phyloP scores from a whole-genome alignment of 2,329 filamentous ascomycete species.

The Diplodia corticola region DNA sequence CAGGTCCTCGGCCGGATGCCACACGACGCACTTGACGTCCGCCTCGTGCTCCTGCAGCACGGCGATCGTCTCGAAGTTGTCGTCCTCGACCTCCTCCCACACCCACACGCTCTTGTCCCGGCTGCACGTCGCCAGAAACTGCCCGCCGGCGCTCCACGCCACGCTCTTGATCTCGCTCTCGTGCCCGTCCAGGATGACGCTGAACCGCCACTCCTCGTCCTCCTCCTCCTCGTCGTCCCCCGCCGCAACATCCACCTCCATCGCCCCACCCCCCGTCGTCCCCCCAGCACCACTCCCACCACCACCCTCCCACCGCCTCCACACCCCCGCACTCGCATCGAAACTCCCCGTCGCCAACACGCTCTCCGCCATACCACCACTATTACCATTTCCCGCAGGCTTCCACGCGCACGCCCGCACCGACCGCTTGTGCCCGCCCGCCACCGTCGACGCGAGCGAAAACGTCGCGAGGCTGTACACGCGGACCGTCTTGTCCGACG shows the following conservation, averaged over 20 bases:
- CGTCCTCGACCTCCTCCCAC: constrained; percentile 94
- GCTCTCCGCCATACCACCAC: constrained; percentile 57
- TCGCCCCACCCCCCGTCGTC: neutral
- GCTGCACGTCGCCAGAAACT: constrained; percentile 83
- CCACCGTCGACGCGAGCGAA: constrained; percentile 73
- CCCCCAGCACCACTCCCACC: neutral
- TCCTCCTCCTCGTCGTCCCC: constrained; percentile 49
- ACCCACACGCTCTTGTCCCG: constrained; percentile 97
- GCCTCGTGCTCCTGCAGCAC: constrained; percentile 93
- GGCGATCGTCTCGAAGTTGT: constrained; percentile 95
- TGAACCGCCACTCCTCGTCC: constrained; percentile 87
- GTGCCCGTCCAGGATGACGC: constrained; percentile 88
- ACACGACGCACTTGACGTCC: constrained; percentile 91
- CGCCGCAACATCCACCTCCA: neutral
- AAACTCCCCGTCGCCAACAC: constrained; percentile 92
- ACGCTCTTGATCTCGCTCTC: constrained; percentile 89
- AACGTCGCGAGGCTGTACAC: constrained; percentile 86
- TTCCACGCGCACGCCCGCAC: constrained; percentile 90
- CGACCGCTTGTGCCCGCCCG: constrained; percentile 86
- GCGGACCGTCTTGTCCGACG: constrained; percentile 81
- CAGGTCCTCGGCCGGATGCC: constrained; percentile 79
- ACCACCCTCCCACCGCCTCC: constrained; percentile 68
- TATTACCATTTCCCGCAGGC: constrained; percentile 61
- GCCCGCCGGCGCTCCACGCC: constrained; percentile 70
- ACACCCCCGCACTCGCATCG: constrained; percentile 79